Percentiles rank a stretch among this genome's conserved stretches.
These are phyloP conservation scores for Cercospora sp. DNA, from an alignment of 2,329 filamentous ascomycete species.

Conservation along the genomic window DNA sequence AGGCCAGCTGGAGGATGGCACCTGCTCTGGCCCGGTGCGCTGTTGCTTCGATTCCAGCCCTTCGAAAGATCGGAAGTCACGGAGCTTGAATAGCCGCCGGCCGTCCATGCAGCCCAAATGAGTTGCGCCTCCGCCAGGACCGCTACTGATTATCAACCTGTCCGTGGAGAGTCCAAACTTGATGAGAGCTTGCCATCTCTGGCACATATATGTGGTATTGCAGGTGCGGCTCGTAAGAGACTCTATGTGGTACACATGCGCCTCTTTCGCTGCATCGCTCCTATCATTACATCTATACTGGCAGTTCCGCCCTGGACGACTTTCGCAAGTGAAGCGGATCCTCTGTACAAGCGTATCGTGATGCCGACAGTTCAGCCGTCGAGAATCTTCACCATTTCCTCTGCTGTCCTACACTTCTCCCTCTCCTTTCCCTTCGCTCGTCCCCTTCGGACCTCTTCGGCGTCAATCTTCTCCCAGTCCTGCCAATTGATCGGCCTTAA, in stretches of 20 bases:
- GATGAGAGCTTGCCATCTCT: background rate
- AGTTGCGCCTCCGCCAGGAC: background rate
- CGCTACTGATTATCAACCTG: background rate
- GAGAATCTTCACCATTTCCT: slow-evolving; percentile 58
- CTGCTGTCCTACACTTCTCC: slow-evolving; percentile 62
- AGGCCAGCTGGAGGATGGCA: background rate
- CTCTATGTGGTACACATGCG: background rate
- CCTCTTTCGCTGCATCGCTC: background rate
- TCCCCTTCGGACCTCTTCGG: slow-evolving; percentile 70
- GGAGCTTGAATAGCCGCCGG: background rate
- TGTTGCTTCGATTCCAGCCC: background rate
- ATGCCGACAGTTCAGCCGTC: slow-evolving; percentile 28
- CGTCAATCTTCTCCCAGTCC: slow-evolving; percentile 84
- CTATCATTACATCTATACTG: background rate
- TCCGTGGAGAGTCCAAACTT: background rate
- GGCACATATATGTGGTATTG: background rate
- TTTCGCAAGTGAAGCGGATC: background rate
- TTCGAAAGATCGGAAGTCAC: background rate
- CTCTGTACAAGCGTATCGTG: background rate
- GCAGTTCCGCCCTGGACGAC: background rate
- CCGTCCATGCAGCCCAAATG: background rate
- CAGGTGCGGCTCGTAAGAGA: background rate
- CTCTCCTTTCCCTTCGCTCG: slow-evolving; percentile 69
- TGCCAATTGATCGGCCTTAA: slow-evolving; percentile 72
- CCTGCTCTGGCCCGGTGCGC: background rate